Percentiles rank a stretch among this genome's conserved stretches.
These are phyloP conservation scores for Diplotaxis tenuifolia DNA, from an alignment of 345 rosid species.

Conservation along the genomic window DNA sequence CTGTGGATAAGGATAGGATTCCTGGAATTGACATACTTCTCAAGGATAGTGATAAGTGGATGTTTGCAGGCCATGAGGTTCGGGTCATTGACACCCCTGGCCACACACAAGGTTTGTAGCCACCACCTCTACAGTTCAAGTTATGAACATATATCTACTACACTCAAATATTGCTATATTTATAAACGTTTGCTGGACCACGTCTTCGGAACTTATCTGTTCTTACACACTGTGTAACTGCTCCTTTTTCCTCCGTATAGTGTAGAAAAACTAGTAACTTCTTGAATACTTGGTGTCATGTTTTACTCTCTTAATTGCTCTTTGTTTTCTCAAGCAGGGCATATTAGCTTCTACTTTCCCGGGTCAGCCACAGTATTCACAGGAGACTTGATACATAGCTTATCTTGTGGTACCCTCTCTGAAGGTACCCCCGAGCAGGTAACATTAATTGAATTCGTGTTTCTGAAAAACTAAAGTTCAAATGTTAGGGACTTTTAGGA, in stretches of 20 bases:
- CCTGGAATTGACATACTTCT: slow-evolving; percentile 91
- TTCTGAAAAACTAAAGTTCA: not conserved
- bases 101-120: slow-evolving; percentile 74
- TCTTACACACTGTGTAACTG: not conserved
- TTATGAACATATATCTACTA: not conserved
- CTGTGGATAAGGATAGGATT: slow-evolving; percentile 66
- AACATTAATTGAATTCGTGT: not conserved
- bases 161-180: not conserved
- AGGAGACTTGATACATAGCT: slow-evolving; percentile 91
- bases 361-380: slow-evolving; percentile 82
- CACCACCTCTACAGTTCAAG: not conserved
- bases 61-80: slow-evolving; percentile 98
- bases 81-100: slow-evolving; percentile 90
- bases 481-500: not conserved
- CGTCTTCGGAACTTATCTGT: not conserved
- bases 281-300: slow-evolving; percentile 1
- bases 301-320: slow-evolving; percentile 7
- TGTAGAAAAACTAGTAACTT: not conserved
- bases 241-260: not conserved
- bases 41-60: slow-evolving; percentile 92
- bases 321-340: slow-evolving; percentile 57
- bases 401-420: slow-evolving; percentile 91
- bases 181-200: not conserved
- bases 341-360: slow-evolving; percentile 92
- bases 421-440: slow-evolving; percentile 90